These are phyloP conservation scores for Mycena floridula DNA, from an alignment of 768 basidiomycete species.

Conservation along the genomic window DNA sequence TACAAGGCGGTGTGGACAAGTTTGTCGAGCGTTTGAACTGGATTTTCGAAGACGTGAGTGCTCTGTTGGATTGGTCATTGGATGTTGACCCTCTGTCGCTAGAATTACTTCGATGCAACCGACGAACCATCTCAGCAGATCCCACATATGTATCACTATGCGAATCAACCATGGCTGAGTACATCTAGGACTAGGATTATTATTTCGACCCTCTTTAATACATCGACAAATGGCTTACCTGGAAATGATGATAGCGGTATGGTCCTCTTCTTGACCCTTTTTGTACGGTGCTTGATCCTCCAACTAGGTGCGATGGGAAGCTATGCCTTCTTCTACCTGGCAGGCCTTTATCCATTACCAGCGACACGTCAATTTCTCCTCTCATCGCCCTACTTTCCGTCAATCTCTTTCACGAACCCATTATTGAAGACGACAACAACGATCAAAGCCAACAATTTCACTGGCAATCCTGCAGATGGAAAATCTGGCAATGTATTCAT, in stretches of 20 bases:
- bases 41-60: conserved; percentile 46
- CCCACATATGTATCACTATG: conserved; percentile 68
- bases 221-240: conserved; percentile 48
- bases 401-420: conserved; percentile 58
- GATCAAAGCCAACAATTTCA: conserved; percentile 43
- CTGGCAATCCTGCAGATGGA: conserved; percentile 45
- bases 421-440: conserved; percentile 50
- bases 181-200: conserved; percentile 49
- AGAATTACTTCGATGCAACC: conserved; percentile 58
- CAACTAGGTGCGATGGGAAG: conserved; percentile 58
- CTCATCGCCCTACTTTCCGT: conserved; percentile 56
- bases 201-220: conserved; percentile 53
- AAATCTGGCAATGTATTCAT: conserved; percentile 52
- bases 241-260: conserved; percentile 56
- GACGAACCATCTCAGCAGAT: conserved; percentile 66
- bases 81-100: neutral
- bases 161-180: conserved; percentile 51
- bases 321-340: conserved; percentile 52
- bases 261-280: no score
- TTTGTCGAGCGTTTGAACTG: conserved; percentile 53
- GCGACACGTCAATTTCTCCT: conserved; percentile 55
- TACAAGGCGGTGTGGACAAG: conserved; percentile 51
- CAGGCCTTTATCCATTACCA: conserved; percentile 58
- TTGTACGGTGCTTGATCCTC: neutral
- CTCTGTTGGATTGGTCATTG: neutral